A percentile compares a stretch with the other conserved stretches of the same genome.
These are phyloP conservation scores for Mycena latifolia DNA, from an alignment of 768 basidiomycete genomes.

Conservation along the genomic window DNA sequence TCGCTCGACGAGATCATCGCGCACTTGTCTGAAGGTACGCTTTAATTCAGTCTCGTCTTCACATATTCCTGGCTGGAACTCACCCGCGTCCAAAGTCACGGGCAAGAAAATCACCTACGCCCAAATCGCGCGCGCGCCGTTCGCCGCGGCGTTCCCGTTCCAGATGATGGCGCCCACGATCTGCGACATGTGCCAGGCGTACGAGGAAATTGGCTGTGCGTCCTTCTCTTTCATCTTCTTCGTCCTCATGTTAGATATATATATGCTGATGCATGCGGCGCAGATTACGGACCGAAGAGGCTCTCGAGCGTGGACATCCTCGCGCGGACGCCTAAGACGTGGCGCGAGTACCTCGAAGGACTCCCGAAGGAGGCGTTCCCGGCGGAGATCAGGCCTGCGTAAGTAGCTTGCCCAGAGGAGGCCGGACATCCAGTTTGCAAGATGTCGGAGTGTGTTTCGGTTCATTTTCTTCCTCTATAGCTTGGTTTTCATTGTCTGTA, in stretches of 20 bases:
- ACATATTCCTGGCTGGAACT: neutral
- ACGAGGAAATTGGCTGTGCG: constrained; percentile 22
- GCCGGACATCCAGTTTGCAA: no score
- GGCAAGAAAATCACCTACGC: constrained; percentile 18
- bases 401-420: no score
- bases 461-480: no score
- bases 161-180: neutral
- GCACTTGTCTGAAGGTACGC: constrained; percentile 1
- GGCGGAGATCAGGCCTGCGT: neutral
- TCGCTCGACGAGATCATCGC: constrained; percentile 10
- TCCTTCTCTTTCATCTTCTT: neutral
- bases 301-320: constrained; percentile 5
- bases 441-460: no score
- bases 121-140: neutral
- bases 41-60: no score
- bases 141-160: neutral
- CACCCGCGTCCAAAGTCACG: neutral
- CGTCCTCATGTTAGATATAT: no score
- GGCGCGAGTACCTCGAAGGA: constrained; percentile 5
- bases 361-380: constrained; percentile 6
- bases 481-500: no score
- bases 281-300: constrained; percentile 13
- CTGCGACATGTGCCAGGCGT: constrained; percentile 11
- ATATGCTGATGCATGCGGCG: no score
- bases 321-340: constrained; percentile 6